Base-by-base conservation (phyloP, 2,329 filamentous ascomycete species). In the Hymenoscyphus fraxineus region DNA sequence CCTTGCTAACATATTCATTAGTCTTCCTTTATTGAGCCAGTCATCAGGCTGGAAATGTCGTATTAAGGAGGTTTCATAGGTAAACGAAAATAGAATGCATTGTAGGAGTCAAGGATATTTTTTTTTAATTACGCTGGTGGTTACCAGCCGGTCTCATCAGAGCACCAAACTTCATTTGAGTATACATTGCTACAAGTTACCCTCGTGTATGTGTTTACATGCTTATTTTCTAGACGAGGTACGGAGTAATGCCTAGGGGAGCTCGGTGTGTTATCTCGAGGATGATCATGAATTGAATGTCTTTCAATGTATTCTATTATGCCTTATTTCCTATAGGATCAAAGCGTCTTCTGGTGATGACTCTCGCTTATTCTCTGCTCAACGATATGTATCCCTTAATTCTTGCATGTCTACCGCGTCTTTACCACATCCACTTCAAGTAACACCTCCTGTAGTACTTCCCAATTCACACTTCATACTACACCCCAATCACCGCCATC, bases 1-100 rank as follows among this genome's bases (percentile, higher is more conserved):
- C n/a, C 22, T n/a, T 12, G 6, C 78, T 84, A 78, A 83, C 72
- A 39, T 6, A 32, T 60, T 62, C 54, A 63, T 22, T 66, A 96
- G 93, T 84, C 82, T 97, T 72, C 94, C 93, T 41, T 83, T 97
- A 55, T 82, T 97, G 65, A 88, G 87, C 70, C 84, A 92, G 76
- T 86, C 86, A 65, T 96, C 92, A 31, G 93, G 93, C 68, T 97
- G 94, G 94, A 82, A 91, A 72, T 97, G 93, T 82, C 93, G 89
- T 80, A 82, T 97, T 71, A 90, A 86, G 72, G 84, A 96, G 80
- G 80, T 95, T 67, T 83, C 85, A 73, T 89, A 84, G 76, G 69
- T n/a, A 58, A 55, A 56, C 56, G 63, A 64, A 39, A 61, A 65
- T 35, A n/a, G 19, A 27, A 66, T 65, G 68, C 68, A 73, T 71